Percentiles rank a stretch among this genome's conserved stretches.
These are phyloP conservation scores for Mycena maculata DNA, from an alignment of 768 basidiomycete genomes.

Conservation along the genomic window DNA sequence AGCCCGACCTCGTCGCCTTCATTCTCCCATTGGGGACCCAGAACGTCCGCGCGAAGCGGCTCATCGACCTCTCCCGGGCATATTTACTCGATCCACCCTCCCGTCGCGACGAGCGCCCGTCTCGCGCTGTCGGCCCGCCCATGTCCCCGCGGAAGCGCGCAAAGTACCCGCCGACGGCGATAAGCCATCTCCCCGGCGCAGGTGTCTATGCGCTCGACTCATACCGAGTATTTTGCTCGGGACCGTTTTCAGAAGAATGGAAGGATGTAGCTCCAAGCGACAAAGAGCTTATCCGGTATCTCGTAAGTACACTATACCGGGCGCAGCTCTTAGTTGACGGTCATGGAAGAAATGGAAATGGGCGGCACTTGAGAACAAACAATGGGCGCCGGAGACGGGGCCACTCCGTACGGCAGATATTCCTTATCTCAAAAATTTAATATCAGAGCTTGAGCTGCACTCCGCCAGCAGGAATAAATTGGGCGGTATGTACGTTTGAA, in stretches of 20 bases:
- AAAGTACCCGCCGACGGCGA: slow-evolving; percentile 58
- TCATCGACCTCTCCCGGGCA: slow-evolving; percentile 63
- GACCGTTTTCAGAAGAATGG: slow-evolving; percentile 63
- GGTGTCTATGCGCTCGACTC: slow-evolving; percentile 82
- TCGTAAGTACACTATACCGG: slow-evolving; percentile 55
- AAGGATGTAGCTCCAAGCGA: slow-evolving; percentile 70
- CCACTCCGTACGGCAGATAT: slow-evolving; percentile 50
- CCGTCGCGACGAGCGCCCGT: slow-evolving; percentile 45
- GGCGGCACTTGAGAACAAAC: slow-evolving; percentile 64
- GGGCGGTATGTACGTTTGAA: slow-evolving; percentile 2
- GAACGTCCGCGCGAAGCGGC: slow-evolving; percentile 64
- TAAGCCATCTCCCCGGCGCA: slow-evolving; percentile 71
- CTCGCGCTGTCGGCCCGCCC: slow-evolving; percentile 38
- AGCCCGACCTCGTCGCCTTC: slow-evolving; percentile 55
- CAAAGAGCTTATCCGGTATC: slow-evolving; percentile 75
- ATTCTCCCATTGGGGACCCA: slow-evolving; percentile 71
- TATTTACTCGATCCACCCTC: slow-evolving; percentile 61
- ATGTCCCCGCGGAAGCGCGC: slow-evolving; percentile 34
- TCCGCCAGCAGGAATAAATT: not conserved
- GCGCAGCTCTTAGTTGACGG: not conserved
- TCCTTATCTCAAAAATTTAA: slow-evolving; percentile 52
- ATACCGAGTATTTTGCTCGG: slow-evolving; percentile 75
- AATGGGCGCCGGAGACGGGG: slow-evolving; percentile 63
- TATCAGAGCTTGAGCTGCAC: slow-evolving; percentile 49
- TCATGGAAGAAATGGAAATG: slow-evolving; percentile 74